Evolutionary conservation across 257 asterid genomes (phyloP).

Genomic region (Penstemon barbatus): DNA sequence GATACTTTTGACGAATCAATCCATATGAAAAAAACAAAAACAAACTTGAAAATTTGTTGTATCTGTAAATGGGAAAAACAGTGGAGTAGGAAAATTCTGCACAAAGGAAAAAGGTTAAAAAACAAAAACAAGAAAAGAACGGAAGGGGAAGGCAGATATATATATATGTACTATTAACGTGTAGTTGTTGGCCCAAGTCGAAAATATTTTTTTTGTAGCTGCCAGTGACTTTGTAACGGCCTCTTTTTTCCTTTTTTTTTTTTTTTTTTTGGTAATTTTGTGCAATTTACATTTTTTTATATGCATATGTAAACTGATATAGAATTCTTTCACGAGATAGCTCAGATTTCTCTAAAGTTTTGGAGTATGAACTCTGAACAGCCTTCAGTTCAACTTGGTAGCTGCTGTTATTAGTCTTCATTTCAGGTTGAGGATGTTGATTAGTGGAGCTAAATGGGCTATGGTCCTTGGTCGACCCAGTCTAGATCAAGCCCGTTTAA

Average conservation of each 20-base stretch:
- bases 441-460: no score
- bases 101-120: conserved; percentile 22
- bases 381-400: neutral
- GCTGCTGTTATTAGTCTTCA: neutral
- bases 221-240: conserved; percentile 34
- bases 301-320: conserved; percentile 37
- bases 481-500: no score
- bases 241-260: conserved; percentile 19
- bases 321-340: conserved; percentile 43
- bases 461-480: no score
- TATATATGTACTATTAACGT: conserved; percentile 44
- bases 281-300: conserved; percentile 16
- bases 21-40: conserved; percentile 10
- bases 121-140: conserved; percentile 27
- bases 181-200: conserved; percentile 47
- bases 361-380: neutral
- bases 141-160: conserved; percentile 33
- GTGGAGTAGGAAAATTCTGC: conserved; percentile 39
- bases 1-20: conserved; percentile 42
- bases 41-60: conserved; percentile 34
- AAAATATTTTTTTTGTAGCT: conserved; percentile 53
- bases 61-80: conserved; percentile 52
- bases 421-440: neutral
- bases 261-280: no score
- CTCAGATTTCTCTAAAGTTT: conserved; percentile 20